Evolutionary conservation across 1,139 yeast genomes (phyloP), one percentile per base, ranked within the genome.

Genomic region (Diutina catenulata): DNA sequence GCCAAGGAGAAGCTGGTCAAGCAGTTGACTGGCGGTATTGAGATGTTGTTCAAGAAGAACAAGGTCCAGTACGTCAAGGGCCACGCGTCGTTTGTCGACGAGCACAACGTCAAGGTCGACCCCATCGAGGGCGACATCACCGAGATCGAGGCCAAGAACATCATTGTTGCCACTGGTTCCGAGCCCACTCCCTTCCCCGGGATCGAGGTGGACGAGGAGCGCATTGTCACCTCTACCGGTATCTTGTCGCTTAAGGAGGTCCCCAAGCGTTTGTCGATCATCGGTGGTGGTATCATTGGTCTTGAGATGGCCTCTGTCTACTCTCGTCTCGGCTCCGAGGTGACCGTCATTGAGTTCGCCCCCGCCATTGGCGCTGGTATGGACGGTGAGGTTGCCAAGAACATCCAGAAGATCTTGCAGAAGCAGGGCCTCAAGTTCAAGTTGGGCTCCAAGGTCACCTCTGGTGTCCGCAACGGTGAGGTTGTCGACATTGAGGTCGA

Each of bases 121-220:
- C 95, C 95, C 47, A 75, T 80, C 47, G 96, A 88, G 50, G 96
- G 95, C 41, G n/a, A n/a, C n/a, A n/a, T n/a, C n/a, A 68, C 79
- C 45, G 57, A 70, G 38, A 62, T 91, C 43, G 76, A 75, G 52
- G 94, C 95, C 45, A 83, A 86, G 57, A 79, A 91, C 66, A 70
- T 88, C 59, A 83, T 93, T 57, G 77, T 93, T 58, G 99, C 99
- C 50, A 93, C 99, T 37, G 99, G 99, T 45, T 88, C 97, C 32
- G 99, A 93, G 65, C 88, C 91, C 45, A 82, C 96, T 37, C 96
- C 98, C 40, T 93, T 93, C 91, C 98, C 98, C 51, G 98, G 98
- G 44, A 84, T 93, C 53, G 81, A 80, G 53, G 74, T 93, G 48
- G 99, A 93, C 56, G 98, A 93, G 69, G 94, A 91, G 70, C 79